phyloP scores from a whole-genome alignment of 1,284 basidiomycete species.

The Kwoniella shivajii region DNA sequence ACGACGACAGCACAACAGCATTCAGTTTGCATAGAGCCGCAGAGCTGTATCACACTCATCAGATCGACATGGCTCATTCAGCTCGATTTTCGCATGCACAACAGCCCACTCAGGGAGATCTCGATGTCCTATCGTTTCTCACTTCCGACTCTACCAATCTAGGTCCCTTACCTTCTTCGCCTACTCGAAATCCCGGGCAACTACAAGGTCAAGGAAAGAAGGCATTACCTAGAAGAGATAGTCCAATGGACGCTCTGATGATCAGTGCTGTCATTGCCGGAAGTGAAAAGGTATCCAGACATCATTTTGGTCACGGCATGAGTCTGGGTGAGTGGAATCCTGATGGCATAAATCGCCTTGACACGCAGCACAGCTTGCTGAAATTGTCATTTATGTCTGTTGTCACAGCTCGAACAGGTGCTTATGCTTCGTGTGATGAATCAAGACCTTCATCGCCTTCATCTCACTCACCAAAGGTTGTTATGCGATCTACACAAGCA shows the following conservation, averaged over 20 bases:
- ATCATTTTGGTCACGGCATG: conserved; percentile 54
- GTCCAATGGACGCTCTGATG: conserved; percentile 48
- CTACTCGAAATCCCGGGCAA: neutral
- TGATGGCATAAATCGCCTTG: neutral
- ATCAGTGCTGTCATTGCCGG: conserved; percentile 52
- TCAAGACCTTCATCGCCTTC: conserved; percentile 40
- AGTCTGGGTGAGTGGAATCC: conserved; percentile 28
- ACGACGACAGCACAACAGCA: too few relatives aligned
- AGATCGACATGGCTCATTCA: too few relatives aligned
- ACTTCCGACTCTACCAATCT: conserved; percentile 36
- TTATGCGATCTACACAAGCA: conserved; percentile 46
- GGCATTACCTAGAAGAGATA: conserved; percentile 26
- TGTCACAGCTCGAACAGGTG: conserved; percentile 37
- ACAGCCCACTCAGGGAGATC: conserved; percentile 37
- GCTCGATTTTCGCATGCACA: too few relatives aligned
- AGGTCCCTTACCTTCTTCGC: conserved; percentile 24
- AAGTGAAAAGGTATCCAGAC: conserved; percentile 46
- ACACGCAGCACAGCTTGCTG: neutral
- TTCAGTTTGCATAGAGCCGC: too few relatives aligned
- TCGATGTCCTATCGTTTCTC: conserved; percentile 47
- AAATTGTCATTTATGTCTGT: neutral
- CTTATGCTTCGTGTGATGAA: conserved; percentile 51
- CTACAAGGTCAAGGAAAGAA: conserved; percentile 13
- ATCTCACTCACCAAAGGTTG: conserved; percentile 16
- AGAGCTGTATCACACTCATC: too few relatives aligned